Percentiles rank a stretch among this genome's conserved stretches.
These are phyloP conservation scores for Aspergillus proliferans DNA, from an alignment of 2,329 filamentous ascomycete genomes.

Conservation along the genomic window DNA sequence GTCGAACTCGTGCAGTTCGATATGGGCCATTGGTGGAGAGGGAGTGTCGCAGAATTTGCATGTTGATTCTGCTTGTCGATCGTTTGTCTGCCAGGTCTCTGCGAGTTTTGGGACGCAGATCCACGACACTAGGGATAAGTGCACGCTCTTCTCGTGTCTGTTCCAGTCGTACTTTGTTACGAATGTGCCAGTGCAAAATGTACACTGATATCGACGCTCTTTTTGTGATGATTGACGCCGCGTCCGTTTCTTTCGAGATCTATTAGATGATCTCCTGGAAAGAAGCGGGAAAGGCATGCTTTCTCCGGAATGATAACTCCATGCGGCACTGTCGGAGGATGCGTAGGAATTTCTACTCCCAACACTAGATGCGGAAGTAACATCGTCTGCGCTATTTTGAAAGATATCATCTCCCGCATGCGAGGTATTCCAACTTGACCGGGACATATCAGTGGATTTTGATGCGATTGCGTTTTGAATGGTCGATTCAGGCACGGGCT, in stretches of 20 bases:
- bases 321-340: constrained; percentile 26
- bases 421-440: not conserved
- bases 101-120: constrained; percentile 21
- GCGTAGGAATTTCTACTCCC: constrained; percentile 24
- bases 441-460: not conserved
- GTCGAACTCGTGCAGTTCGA: constrained; percentile 49
- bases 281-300: constrained; percentile 15
- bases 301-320: constrained; percentile 24
- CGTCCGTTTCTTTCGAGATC: constrained; percentile 2
- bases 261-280: constrained; percentile 3
- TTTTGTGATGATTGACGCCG: constrained; percentile 2
- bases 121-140: constrained; percentile 43
- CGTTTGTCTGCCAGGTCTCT: constrained; percentile 8
- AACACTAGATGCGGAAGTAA: constrained; percentile 24
- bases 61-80: not conserved
- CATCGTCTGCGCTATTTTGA: not conserved
- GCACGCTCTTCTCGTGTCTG: constrained; percentile 46
- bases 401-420: not conserved
- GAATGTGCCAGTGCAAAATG: constrained; percentile 45
- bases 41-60: constrained; percentile 47
- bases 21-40: constrained; percentile 41
- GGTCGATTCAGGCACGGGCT: constrained; percentile 34
- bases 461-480: constrained; percentile 34
- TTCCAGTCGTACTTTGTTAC: constrained; percentile 47
- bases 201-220: constrained; percentile 37